Evolutionary conservation across 257 asterid genomes (phyloP).

Genomic region (Henckelia pumila): DNA sequence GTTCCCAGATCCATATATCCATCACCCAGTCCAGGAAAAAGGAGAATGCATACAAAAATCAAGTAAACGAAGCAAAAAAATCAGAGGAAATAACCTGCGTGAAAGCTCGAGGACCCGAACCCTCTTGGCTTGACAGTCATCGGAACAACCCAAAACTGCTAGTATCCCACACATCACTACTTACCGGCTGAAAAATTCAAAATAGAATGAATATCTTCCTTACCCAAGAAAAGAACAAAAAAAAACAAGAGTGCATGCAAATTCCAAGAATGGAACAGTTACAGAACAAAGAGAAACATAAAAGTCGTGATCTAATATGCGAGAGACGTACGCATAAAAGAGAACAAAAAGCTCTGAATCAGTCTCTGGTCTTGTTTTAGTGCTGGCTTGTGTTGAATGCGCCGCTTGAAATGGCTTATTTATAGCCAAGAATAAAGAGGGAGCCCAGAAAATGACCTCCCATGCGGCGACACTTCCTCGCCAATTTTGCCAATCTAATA

Average conservation of each 20-base stretch:
- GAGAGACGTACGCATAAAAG: neutral
- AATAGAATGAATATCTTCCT: neutral
- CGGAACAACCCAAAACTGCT: conserved; percentile 89
- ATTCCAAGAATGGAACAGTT: neutral
- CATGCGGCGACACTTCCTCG: conserved; percentile 3
- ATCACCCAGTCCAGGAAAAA: neutral
- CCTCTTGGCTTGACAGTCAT: conserved; percentile 87
- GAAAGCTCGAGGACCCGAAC: conserved; percentile 98
- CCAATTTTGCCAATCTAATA: no score
- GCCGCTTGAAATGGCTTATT: neutral
- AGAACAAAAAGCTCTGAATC: neutral
- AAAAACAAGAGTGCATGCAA: neutral
- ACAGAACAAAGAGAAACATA: neutral
- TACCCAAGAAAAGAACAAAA: no score
- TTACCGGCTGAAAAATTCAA: neutral
- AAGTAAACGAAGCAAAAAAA: neutral
- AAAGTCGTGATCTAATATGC: neutral
- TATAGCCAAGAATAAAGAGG: neutral
- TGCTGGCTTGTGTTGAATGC: neutral
- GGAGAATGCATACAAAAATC: neutral
- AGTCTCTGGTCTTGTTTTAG: neutral
- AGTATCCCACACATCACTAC: conserved; percentile 79
- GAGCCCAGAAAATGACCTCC: neutral
- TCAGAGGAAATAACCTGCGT: conserved; percentile 57
- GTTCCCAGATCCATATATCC: neutral